These are phyloP conservation scores for Xylariaceae sp. DNA, from an alignment of 2,329 filamentous ascomycete species.

Conservation along the genomic window DNA sequence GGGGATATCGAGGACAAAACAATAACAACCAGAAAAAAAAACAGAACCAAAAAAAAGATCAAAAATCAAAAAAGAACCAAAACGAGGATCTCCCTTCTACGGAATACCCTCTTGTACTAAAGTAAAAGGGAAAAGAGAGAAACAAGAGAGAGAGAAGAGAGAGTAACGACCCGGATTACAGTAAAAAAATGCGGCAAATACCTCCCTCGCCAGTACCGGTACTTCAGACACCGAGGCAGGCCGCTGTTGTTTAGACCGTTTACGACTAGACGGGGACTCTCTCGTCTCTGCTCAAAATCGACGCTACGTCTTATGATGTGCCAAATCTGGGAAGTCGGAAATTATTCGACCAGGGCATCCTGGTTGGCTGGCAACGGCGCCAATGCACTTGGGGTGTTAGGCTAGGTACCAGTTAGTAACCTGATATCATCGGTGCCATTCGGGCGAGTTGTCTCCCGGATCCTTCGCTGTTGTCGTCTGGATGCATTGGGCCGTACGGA, in stretches of 20 bases:
- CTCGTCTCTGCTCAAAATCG: constrained; percentile 3
- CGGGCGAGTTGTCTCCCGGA: background rate
- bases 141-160: too few species aligned
- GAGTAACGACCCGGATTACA: background rate
- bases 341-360: constrained; percentile 6
- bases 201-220: background rate
- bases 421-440: background rate
- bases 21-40: background rate
- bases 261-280: too few species aligned
- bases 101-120: background rate
- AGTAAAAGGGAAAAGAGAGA: background rate
- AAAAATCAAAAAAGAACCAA: too few species aligned
- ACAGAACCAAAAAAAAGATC: too few species aligned
- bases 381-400: background rate
- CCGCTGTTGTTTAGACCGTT: constrained; percentile 4
- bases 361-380: background rate
- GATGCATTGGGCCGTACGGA: background rate
- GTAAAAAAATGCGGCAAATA: background rate
- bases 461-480: background rate
- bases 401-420: background rate
- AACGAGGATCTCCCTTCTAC: too few species aligned
- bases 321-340: constrained; percentile 2
- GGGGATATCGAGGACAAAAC: background rate
- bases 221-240: constrained; percentile 12
- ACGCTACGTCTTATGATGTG: background rate